These are phyloP conservation scores for Penicillium freii DNA, from an alignment of 2,329 filamentous ascomycete genomes.

Conservation along the genomic window DNA sequence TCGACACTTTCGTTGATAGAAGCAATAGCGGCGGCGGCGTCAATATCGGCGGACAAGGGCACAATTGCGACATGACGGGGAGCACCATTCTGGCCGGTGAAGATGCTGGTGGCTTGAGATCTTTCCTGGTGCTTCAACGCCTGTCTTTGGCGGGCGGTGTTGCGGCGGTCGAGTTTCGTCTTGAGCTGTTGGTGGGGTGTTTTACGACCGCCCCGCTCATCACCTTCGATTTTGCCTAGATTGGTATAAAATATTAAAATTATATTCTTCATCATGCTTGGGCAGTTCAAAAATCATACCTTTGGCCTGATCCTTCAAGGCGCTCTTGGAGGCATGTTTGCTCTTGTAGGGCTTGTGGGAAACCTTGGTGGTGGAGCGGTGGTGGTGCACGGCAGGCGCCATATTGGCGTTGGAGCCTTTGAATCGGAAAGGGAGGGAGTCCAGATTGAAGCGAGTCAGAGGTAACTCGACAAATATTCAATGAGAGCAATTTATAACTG, in stretches of 20 bases:
- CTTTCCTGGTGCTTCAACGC: slow-evolving; percentile 80
- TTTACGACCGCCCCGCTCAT: slow-evolving; percentile 72
- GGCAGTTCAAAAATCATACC: slow-evolving; percentile 51
- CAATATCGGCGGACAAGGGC: slow-evolving; percentile 72
- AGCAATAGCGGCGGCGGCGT: slow-evolving; percentile 65
- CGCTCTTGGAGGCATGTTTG: slow-evolving; percentile 82
- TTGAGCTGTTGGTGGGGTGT: slow-evolving; percentile 95
- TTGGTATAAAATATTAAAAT: slow-evolving; percentile 14
- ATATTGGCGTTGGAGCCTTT: slow-evolving; percentile 71
- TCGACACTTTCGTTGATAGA: slow-evolving; percentile 77
- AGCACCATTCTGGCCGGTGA: slow-evolving; percentile 81
- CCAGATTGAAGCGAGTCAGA: slow-evolving; percentile 29
- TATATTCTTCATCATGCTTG: background rate
- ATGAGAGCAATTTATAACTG: slow-evolving; percentile 2
- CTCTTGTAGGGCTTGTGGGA: slow-evolving; percentile 90
- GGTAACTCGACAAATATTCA: background rate
- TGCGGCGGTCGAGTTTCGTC: slow-evolving; percentile 93
- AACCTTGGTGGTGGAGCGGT: slow-evolving; percentile 88
- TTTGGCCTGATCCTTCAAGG: slow-evolving; percentile 80
- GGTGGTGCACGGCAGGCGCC: slow-evolving; percentile 73
- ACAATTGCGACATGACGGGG: slow-evolving; percentile 86
- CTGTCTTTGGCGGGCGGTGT: slow-evolving; percentile 89
- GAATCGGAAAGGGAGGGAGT: slow-evolving; percentile 77
- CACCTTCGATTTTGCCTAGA: slow-evolving; percentile 70
- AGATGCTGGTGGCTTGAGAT: slow-evolving; percentile 73